Evolutionary conservation across 805 yeast species (phyloP), one percentile per base, ranked within the genome.

Genomic region (Nakazawaea wickerhamii): DNA sequence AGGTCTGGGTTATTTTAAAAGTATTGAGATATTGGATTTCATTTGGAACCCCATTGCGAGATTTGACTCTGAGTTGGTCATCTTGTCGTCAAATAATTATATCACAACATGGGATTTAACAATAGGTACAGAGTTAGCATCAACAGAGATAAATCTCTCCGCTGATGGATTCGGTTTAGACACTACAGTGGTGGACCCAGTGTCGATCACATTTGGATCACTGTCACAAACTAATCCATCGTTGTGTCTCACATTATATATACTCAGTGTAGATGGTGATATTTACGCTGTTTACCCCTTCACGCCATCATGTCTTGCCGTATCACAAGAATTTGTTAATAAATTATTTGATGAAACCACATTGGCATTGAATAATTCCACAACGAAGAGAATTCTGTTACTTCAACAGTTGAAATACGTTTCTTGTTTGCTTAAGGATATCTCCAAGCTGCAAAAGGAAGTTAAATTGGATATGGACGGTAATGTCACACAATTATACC

Each of bases 251-350:
- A 70, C 84, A 0, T 59, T 84, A 17, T 78, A 73, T 51, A 54
- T 81, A 7, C 51, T 78, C 40, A 71, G 71, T 8, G 54, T 61
- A 8, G 83, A 77, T 41, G 79, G 82, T 11, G 85, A 83, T 48
- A 46, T 84, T 1, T 81, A 71, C 51, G 64, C 73, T 1, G 60
- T 84, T 3, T 77, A 72, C 48, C 93, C 93, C n/a, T 81, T 80
- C 55, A 51, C 75, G 17, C 87, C 90, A 0, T 46, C 55, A 1
- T 57, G 64, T 20, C 50, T 77, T 21, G 56, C 67, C 1, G 64
- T 69, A n/a, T 40, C 68, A 1, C 48, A 55, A 27, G 45, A 51
- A 1, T 59, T 63, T 50, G 40, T 65, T 4, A 58, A 59, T 43
- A 52, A 49, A 3, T 40, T 62, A 2, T 50, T 67, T n/a, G 63